Conservation (phyloP, 2,329 filamentous ascomycete genomes). For the Stachybotrys chlorohalonatus region DNA sequence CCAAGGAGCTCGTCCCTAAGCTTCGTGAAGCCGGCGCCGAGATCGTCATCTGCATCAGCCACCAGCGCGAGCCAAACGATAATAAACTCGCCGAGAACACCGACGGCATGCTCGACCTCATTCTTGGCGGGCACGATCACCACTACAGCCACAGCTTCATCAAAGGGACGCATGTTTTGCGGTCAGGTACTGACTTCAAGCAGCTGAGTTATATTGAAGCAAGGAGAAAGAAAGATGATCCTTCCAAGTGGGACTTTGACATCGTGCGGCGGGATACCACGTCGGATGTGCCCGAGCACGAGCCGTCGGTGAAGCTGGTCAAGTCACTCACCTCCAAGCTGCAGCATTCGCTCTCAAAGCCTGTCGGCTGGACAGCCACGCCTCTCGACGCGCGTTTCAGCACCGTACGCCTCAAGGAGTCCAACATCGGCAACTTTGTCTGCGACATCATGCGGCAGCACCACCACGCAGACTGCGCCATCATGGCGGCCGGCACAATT, state of each 20-base stretch:
- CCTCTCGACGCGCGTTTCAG: slow-evolving; percentile 81
- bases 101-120: slow-evolving; percentile 69
- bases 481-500: slow-evolving; percentile 82
- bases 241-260: slow-evolving; percentile 63
- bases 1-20: slow-evolving; percentile 63
- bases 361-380: slow-evolving; percentile 72
- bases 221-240: slow-evolving; percentile 40
- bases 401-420: slow-evolving; percentile 68
- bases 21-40: slow-evolving; percentile 72
- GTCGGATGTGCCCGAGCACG: slow-evolving; percentile 56
- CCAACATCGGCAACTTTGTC: slow-evolving; percentile 83
- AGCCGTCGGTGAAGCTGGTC: slow-evolving; percentile 51
- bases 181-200: slow-evolving; percentile 86
- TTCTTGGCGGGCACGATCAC: slow-evolving; percentile 85
- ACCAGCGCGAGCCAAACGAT: slow-evolving; percentile 84
- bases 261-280: slow-evolving; percentile 69
- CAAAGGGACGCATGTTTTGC: slow-evolving; percentile 74
- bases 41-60: slow-evolving; percentile 72
- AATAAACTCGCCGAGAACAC: slow-evolving; percentile 72
- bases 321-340: slow-evolving; percentile 63
- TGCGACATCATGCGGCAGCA: slow-evolving; percentile 85
- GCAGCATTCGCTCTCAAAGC: slow-evolving; percentile 69
- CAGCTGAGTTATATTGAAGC: slow-evolving; percentile 83
- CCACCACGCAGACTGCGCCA: slow-evolving; percentile 68
- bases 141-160: slow-evolving; percentile 72